Base-by-base conservation (phyloP, 768 basidiomycete species). In the Melanogaster broomeanus region DNA sequence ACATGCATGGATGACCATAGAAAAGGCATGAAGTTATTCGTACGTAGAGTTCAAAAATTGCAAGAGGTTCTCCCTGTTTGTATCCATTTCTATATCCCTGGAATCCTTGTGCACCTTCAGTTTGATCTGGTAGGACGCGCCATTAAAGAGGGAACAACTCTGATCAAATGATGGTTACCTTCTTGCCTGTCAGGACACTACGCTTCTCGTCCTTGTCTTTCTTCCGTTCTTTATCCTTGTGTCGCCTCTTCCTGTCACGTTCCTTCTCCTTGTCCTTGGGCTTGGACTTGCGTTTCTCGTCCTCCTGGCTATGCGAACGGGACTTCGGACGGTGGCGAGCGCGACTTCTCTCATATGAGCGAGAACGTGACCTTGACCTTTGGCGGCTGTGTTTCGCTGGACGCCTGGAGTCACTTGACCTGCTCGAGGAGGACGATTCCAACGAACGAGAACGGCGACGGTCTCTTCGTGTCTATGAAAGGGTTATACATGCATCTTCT, bases 151-250 rank as follows among this genome's bases (percentile, higher is more conserved):
- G 0, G 4, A 27, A 51, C 37, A 3, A 16, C 4, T 3, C n/a
- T 21, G 0, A 18, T 7, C 15, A n/a, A 34, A 25, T 24, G 21
- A 44, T 34, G 39, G 50, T 45, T 22, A 79, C 82, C 79, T 82
- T 84, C 60, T 84, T 84, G 1, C 83, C 83, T 3, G 83, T 85
- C 53, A 85, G 57, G 25, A 82, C 69, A 56, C 83, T 85, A 19
- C 82, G 70, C 40, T 75, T 68, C 50, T 81, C 81, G 15, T 78
- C 77, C 51, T 71, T 70, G 34, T 72, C 72, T 43, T 66, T 74
- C 25, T 70, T 68, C 51, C 53, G 70, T 24, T 65, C 63, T 31
- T 65, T 70, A 7, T 69, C 64, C 45, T 63, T 70, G 56, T 70
- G 70, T 16, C 73, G 72, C 55, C 62, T 74, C 54, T 69, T 75